Evolutionary conservation across 2,329 filamentous ascomycete genomes (phyloP).

Genomic region (Curvularia sp.): DNA sequence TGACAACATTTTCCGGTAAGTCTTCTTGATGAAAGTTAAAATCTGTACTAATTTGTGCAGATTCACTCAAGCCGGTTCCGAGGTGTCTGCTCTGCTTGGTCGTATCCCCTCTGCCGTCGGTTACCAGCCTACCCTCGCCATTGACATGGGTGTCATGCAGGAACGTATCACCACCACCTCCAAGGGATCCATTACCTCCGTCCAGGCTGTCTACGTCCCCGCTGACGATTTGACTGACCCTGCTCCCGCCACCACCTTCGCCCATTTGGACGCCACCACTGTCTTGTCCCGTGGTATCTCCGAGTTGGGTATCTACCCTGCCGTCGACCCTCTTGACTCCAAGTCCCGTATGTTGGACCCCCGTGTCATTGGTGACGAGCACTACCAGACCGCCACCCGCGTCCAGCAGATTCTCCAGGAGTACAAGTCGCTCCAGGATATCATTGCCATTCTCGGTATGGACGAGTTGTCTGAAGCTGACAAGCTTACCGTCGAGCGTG

Average conservation of each 20-base stretch:
- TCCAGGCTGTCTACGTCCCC: conserved; percentile 99
- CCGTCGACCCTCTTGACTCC: conserved; percentile 99
- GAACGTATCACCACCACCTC: conserved; percentile 99
- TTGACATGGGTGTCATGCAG: conserved; percentile 69
- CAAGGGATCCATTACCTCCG: conserved; percentile 99
- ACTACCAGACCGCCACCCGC: conserved; percentile 92
- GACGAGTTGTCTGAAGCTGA: conserved; percentile 99
- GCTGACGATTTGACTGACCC: conserved; percentile 99
- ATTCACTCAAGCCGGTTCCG: conserved; percentile 78
- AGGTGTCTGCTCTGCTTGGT: conserved; percentile 98
- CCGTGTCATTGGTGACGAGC: conserved; percentile 96
- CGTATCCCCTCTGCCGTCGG: conserved; percentile 99
- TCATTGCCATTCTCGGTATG: conserved; percentile 99
- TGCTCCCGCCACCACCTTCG: conserved; percentile 98
- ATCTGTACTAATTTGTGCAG: conserved; percentile 44
- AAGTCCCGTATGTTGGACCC: conserved; percentile 99
- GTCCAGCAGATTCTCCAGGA: conserved; percentile 99
- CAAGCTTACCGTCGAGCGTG: conserved; percentile 99
- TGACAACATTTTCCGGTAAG: conserved; percentile 92
- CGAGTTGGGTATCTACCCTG: conserved; percentile 99
- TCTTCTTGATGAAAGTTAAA: background rate
- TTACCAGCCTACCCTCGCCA: conserved; percentile 68
- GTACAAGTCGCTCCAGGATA: conserved; percentile 99
- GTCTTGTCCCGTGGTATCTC: conserved; percentile 99
- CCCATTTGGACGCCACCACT: conserved; percentile 99